These are phyloP conservation scores for Gryganskiella cystojenkinii DNA, from an alignment of 192 early-diverging fungal species.

Conservation along the genomic window DNA sequence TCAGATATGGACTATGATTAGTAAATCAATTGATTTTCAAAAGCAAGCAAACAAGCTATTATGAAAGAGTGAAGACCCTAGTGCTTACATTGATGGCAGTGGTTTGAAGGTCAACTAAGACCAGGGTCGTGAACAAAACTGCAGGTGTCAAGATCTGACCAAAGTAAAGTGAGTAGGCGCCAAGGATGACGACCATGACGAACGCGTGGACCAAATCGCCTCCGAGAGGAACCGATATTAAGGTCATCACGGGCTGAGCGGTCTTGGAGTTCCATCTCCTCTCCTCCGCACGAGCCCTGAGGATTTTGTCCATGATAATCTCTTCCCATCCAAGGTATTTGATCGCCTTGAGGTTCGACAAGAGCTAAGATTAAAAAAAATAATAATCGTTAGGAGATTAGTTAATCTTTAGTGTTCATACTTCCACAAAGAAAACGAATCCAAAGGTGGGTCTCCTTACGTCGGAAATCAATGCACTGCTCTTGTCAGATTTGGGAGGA, in stretches of 20 bases:
- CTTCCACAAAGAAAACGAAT: not conserved
- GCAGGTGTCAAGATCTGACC: conserved; percentile 29
- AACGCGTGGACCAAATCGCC: conserved; percentile 49
- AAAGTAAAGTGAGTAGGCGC: conserved; percentile 25
- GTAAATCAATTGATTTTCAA: no score
- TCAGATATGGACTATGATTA: no score
- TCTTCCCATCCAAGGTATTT: conserved; percentile 47
- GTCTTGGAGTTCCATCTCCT: conserved; percentile 32
- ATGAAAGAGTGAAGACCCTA: no score
- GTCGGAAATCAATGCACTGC: conserved; percentile 41
- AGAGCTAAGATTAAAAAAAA: conserved; percentile 14
- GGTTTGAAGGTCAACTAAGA: conserved; percentile 43
- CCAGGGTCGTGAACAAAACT: conserved; percentile 35
- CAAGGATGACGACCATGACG: conserved; percentile 27
- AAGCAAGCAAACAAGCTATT: no score
- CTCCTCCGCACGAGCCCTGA: conserved; percentile 31
- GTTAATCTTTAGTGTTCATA: not conserved
- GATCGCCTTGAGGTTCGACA: conserved; percentile 46
- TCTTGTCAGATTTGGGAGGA: conserved; percentile 25
- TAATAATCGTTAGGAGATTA: not conserved
- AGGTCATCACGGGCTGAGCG: conserved; percentile 39
- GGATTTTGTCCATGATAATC: conserved; percentile 23
- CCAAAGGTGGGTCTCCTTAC: conserved; percentile 11
- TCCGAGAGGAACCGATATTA: conserved; percentile 47
- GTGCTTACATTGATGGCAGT: conserved; percentile 36